A percentile compares a stretch with the other conserved stretches of the same genome.
Conservation (phyloP, 2,329 filamentous ascomycete species). For the Colletotrichum lupini region DNA sequence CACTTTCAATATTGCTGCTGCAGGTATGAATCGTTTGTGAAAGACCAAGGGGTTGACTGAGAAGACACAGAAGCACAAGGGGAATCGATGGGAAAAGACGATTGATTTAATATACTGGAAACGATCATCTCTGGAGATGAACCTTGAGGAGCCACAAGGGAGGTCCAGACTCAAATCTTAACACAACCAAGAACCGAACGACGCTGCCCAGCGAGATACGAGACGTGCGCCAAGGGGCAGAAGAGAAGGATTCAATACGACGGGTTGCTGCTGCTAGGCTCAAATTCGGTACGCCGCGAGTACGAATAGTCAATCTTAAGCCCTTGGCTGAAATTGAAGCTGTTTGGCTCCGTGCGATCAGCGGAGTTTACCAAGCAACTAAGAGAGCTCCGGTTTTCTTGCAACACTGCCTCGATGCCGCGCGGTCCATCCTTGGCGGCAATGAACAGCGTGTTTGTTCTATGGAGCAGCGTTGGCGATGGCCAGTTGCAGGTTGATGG, state of each 20-base stretch:
- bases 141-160: background rate
- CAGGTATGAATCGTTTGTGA: constrained; percentile 13
- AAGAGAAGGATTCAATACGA: constrained; percentile 1
- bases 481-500: constrained; percentile 19
- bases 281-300: background rate
- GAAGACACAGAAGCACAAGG: background rate
- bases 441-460: background rate
- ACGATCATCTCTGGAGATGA: background rate
- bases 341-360: background rate
- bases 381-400: constrained; percentile 5
- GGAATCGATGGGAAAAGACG: background rate
- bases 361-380: background rate
- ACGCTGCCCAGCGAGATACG: constrained; percentile 23
- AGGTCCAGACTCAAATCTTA: background rate
- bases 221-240: constrained; percentile 16
- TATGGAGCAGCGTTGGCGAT: background rate
- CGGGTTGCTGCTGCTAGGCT: background rate
- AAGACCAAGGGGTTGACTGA: constrained; percentile 5
- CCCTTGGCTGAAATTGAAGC: constrained; percentile 9
- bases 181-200: background rate
- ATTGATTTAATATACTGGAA: background rate
- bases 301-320: constrained; percentile 13
- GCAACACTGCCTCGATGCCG: constrained; percentile 13
- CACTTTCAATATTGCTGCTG: background rate
- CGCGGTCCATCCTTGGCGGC: constrained; percentile 13